Evolutionary conservation across 2,329 filamentous ascomycete genomes (phyloP).

Genomic region (Pochonia chlamydosporia): DNA sequence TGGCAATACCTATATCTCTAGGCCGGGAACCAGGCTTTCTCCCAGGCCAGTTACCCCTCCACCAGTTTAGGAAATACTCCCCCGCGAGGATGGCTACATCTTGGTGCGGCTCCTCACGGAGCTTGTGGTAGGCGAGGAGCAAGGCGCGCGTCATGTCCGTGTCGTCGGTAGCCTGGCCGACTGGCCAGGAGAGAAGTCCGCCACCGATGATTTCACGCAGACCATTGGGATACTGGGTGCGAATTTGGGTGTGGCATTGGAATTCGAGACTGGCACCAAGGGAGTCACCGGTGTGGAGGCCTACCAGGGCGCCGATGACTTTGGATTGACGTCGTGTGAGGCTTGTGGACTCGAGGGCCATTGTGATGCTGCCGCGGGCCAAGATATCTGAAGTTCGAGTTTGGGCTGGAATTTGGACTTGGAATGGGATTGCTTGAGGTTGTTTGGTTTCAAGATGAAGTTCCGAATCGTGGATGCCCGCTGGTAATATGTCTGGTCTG

Average conservation of each 20-base stretch:
- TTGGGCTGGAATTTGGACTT: too few relatives aligned
- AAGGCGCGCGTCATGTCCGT: constrained; percentile 41
- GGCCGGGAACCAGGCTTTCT: constrained; percentile 26
- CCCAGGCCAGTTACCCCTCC: constrained; percentile 35
- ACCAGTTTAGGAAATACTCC: constrained; percentile 35
- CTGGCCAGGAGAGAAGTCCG: constrained; percentile 34
- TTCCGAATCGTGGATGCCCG: too few relatives aligned
- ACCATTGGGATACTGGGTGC: constrained; percentile 27
- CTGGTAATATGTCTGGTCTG: too few relatives aligned
- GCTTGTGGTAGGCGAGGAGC: constrained; percentile 34
- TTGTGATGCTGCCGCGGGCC: too few relatives aligned
- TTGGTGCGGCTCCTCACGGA: constrained; percentile 3
- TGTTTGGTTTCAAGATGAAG: too few relatives aligned
- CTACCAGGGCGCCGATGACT: constrained; percentile 37
- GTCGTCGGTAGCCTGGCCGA: constrained; percentile 41
- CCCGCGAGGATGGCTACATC: constrained; percentile 30
- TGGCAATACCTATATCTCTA: constrained; percentile 34
- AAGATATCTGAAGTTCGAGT: too few relatives aligned
- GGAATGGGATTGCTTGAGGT: too few relatives aligned
- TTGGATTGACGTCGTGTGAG: constrained; percentile 17
- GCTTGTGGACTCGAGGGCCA: too few relatives aligned
- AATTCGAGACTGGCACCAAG: constrained; percentile 43
- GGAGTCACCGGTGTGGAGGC: constrained; percentile 40
- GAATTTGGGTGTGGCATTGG: constrained; percentile 25
- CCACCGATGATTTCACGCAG: constrained; percentile 38